Conservation (phyloP, 768 basidiomycete genomes). For the Phylloporus sp. region DNA sequence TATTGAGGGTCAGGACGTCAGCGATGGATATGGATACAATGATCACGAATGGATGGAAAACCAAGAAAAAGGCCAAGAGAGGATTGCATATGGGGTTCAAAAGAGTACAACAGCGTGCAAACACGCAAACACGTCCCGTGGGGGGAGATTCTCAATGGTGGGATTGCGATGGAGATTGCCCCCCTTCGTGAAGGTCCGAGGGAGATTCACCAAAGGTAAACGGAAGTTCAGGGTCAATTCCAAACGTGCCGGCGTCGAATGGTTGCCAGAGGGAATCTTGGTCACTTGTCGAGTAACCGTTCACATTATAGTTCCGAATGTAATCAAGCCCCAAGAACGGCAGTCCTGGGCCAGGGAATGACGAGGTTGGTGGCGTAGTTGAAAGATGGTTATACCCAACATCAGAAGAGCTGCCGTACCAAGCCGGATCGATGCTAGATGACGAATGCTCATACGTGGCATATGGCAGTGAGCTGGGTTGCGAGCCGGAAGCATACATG, state of each 20-base stretch:
- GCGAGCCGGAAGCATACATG: slow-evolving; percentile 39
- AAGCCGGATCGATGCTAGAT: slow-evolving; percentile 37
- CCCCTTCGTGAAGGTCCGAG: slow-evolving; percentile 26
- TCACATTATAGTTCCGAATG: slow-evolving; percentile 69
- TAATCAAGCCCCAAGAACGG: slow-evolving; percentile 83
- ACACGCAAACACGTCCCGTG: neutral
- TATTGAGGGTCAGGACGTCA: slow-evolving; percentile 16
- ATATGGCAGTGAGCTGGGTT: slow-evolving; percentile 35
- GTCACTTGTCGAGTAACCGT: slow-evolving; percentile 33
- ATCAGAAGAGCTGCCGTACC: slow-evolving; percentile 33
- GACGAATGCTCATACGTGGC: slow-evolving; percentile 42
- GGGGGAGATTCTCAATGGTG: slow-evolving; percentile 14
- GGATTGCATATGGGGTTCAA: slow-evolving; percentile 14
- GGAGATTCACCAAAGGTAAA: slow-evolving; percentile 49
- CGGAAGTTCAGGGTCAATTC: slow-evolving; percentile 71
- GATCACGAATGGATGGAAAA: slow-evolving; percentile 7
- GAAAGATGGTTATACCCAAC: slow-evolving; percentile 43
- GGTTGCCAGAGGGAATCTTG: slow-evolving; percentile 48
- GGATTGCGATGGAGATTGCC: slow-evolving; percentile 24
- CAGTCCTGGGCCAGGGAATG: slow-evolving; percentile 67
- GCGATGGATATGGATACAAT: slow-evolving; percentile 31
- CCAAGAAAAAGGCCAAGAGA: neutral
- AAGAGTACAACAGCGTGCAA: slow-evolving; percentile 11
- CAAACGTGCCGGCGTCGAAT: slow-evolving; percentile 71
- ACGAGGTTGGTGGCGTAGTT: slow-evolving; percentile 55